Base-by-base conservation (phyloP, 1,139 yeast species). In the Saccharomyces hybrid region DNA sequence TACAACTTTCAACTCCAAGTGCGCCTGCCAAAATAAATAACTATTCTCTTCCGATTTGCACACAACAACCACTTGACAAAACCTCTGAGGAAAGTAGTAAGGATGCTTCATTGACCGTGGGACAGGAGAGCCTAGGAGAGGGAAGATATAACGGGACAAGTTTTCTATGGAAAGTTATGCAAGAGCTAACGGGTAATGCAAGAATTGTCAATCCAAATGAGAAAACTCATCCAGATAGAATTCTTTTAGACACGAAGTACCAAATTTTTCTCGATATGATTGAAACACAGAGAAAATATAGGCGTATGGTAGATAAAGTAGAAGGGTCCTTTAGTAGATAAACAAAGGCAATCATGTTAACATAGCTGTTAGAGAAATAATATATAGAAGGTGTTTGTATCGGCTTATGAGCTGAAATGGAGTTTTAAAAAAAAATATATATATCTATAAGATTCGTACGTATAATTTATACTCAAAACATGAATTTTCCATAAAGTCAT, bases 221-320 rank as follows among this genome's bases (percentile, higher is more conserved):
- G 13, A 72, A 66, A 8, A 72, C 72, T 47, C 79, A 80, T 56
- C 83, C 88, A 0, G 96, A 88, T 69, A 77, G 90, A 64, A 76
- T 76, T 63, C 76, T 93, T 58, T 77, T 93, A 67, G 73, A 78
- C 58, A 88, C 84, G 47, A 93, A 93, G 72, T 93, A 89, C 74
- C 78, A 81, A 67, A 81, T 93, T 48, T 90, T 89, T 77, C 75
- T 89, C 59, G 96, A 91, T 66, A 95, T 88, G 80, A 89, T 95
- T 54, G 79, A 75, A 62, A 80, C 85, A 50, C 98, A 93, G 72
- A 84, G 79, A 64, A 80, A 77, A 63, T 93, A 88, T 72, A 80
- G 98, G 69, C 71, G 74, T 28, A 67, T 81, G 72, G 89, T 91
- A 50, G 89, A 85, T 63, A 71, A 71, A 49, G 76, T 38, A 11